Evolutionary conservation across 208 protist genomes (phyloP).

Genomic region (Herpetomonas tarakana): DNA sequence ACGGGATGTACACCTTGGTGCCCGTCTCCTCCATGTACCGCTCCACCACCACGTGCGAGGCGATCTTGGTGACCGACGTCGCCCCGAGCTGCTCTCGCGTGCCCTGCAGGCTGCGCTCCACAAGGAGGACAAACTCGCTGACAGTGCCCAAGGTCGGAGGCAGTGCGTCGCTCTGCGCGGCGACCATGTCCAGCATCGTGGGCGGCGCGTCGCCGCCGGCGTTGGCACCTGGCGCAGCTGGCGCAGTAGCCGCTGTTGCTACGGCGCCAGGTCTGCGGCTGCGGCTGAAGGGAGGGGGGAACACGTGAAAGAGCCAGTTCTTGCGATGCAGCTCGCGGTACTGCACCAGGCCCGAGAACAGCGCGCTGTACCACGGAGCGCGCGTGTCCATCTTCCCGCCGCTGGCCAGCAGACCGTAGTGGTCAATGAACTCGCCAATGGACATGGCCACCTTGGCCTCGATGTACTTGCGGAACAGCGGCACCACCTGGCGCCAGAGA

Average conservation of each 20-base stretch:
- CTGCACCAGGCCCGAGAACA: constrained; percentile 31
- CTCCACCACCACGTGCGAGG: constrained; percentile 20
- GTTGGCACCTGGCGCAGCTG: too few species aligned
- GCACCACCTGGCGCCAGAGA: constrained; percentile 25
- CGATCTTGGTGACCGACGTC: constrained; percentile 9
- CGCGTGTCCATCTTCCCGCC: constrained; percentile 33
- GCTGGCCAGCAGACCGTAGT: constrained; percentile 33
- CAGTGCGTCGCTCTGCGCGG: constrained; percentile 5
- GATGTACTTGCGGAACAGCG: constrained; percentile 38
- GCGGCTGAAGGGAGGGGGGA: constrained; percentile 22
- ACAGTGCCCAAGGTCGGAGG: constrained; percentile 6
- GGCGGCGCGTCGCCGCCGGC: constrained; percentile 14
- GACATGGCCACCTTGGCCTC: constrained; percentile 42
- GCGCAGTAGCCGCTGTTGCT: too few species aligned
- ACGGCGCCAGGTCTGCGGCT: too few species aligned
- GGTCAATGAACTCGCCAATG: constrained; percentile 37
- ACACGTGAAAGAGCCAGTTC: constrained; percentile 49
- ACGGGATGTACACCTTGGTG: constrained; percentile 40
- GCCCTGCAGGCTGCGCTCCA: constrained; percentile 16
- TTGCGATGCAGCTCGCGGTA: constrained; percentile 38
- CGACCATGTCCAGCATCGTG: constrained; percentile 30
- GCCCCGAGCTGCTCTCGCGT: constrained; percentile 27
- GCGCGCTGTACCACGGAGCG: constrained; percentile 36
- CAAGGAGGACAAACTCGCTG: constrained; percentile 12
- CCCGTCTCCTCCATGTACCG: constrained; percentile 33